These are phyloP conservation scores for Peronospora belbahrii DNA, from an alignment of 352 stramenopile species.

Conservation along the genomic window DNA sequence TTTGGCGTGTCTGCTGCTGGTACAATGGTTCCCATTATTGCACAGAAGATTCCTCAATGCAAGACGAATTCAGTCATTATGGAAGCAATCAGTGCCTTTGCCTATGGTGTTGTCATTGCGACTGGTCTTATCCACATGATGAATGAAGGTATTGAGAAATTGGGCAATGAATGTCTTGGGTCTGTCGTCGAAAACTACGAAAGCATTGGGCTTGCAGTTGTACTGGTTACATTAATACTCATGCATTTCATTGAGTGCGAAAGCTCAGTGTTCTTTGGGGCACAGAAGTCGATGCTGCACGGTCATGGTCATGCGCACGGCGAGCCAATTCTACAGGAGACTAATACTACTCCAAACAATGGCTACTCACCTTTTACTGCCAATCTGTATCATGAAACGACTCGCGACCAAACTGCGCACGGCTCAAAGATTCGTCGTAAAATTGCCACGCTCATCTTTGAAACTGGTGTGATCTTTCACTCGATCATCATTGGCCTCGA, in stretches of 20 bases:
- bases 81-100: slow-evolving; percentile 48
- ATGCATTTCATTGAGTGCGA: slow-evolving; percentile 67
- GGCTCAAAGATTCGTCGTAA: slow-evolving; percentile 18
- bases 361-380: background rate
- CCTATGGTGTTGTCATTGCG: slow-evolving; percentile 56
- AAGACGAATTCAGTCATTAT: slow-evolving; percentile 37
- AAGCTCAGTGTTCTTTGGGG: slow-evolving; percentile 44
- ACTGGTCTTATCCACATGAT: slow-evolving; percentile 74
- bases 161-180: slow-evolving; percentile 52
- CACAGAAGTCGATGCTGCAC: slow-evolving; percentile 18
- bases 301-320: slow-evolving; percentile 22
- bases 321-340: background rate
- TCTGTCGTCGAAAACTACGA: slow-evolving; percentile 43
- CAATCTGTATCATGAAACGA: background rate
- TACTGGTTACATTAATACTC: slow-evolving; percentile 51
- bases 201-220: slow-evolving; percentile 42
- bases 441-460: slow-evolving; percentile 46
- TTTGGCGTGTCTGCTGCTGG: slow-evolving; percentile 39
- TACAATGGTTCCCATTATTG: slow-evolving; percentile 39
- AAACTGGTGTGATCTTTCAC: slow-evolving; percentile 53
- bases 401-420: background rate
- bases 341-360: background rate
- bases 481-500: slow-evolving; percentile 65
- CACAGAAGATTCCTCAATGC: slow-evolving; percentile 28
- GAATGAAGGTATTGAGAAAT: slow-evolving; percentile 45